Base-by-base conservation (phyloP, 257 asterid genomes). In the Penstemon newberryi region DNA sequence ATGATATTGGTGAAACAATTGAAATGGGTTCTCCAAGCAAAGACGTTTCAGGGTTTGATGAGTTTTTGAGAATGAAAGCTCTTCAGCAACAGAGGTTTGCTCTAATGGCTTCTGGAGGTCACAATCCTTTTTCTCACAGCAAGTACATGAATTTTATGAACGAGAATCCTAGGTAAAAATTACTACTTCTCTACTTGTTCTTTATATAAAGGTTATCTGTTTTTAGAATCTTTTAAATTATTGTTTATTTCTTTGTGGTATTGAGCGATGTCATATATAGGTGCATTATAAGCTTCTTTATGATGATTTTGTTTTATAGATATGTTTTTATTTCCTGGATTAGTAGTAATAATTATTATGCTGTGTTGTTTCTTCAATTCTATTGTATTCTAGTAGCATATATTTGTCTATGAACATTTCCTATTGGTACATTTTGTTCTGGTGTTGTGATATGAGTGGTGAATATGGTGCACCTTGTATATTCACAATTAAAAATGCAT, bases 21-120 rank as follows among this genome's bases (percentile, higher is more conserved):
- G 85, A 78, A 60, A 77, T 77, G 33, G 93, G 86, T 25, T 86
- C 96, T 7, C 96, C 95, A 2, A 25, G 33, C 33, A 60, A 73
- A 58, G 65, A 53, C 51, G 83, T 70, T 13, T 58, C 77, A 19
- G 87, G 88, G 63, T 81, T 89, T 50, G 98, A 94, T 12, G 97
- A 89, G 77, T 56, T 90, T 73, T 49, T 91, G 78, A 85, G 90
- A 40, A 68, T 89, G 44, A 87, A 85, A 72, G 89, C 95, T 6
- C 74, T 91, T 51, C 97, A 92, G 76, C 96, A 88, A 68, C 96
- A 83, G 79, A 87, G 95, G 73, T 63, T 88, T 36, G 89, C 90
- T 5, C 73, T 87, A 51, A 80, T 87, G 85, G 91, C 94, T 36
- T 73, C 86, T 51, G 78, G 84, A 12, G 78, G 78, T 74, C 87